phyloP scores from a whole-genome alignment of 805 yeast species.

The Allodekkera sacchari region DNA sequence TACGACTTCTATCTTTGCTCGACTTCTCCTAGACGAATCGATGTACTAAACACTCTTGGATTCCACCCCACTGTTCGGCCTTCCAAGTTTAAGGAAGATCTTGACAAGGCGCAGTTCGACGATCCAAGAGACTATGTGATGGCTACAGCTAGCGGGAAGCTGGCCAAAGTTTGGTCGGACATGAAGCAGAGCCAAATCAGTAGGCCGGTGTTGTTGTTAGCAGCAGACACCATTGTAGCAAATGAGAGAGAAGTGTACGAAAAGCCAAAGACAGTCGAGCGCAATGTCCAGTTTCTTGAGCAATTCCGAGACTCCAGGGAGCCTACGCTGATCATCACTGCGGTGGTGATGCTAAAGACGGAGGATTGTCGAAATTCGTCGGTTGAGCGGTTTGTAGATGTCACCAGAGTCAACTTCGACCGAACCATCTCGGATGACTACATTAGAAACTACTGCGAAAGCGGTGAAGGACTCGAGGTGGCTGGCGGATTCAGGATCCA shows the following conservation, averaged over 20 bases:
- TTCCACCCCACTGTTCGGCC: conserved; percentile 39
- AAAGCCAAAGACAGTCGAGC: conserved; percentile 58
- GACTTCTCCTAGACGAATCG: conserved; percentile 71
- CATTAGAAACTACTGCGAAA: conserved; percentile 51
- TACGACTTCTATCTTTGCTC: conserved; percentile 61
- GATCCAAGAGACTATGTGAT: conserved; percentile 53
- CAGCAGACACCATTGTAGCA: conserved; percentile 79
- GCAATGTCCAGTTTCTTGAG: conserved; percentile 43
- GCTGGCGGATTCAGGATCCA: conserved; percentile 94
- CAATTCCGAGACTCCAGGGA: conserved; percentile 33
- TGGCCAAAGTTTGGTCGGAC: conserved; percentile 47
- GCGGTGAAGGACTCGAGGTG: conserved; percentile 69
- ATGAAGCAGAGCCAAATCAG: conserved; percentile 12
- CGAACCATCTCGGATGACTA: conserved; percentile 42
- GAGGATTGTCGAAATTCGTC: conserved; percentile 13
- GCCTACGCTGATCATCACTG: conserved; percentile 46
- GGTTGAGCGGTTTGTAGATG: conserved; percentile 15
- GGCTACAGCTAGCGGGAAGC: conserved; percentile 64
- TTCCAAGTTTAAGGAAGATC: conserved; percentile 71
- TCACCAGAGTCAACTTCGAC: conserved; percentile 30
- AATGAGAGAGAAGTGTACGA: conserved; percentile 58
- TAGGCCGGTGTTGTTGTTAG: conserved; percentile 27
- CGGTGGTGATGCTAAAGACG: conserved; percentile 35
- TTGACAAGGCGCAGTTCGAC: conserved; percentile 42
- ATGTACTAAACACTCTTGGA: conserved; percentile 58